Evolutionary conservation across 345 rosid species (phyloP).

Genomic region (Eucalyptus paniculata): DNA sequence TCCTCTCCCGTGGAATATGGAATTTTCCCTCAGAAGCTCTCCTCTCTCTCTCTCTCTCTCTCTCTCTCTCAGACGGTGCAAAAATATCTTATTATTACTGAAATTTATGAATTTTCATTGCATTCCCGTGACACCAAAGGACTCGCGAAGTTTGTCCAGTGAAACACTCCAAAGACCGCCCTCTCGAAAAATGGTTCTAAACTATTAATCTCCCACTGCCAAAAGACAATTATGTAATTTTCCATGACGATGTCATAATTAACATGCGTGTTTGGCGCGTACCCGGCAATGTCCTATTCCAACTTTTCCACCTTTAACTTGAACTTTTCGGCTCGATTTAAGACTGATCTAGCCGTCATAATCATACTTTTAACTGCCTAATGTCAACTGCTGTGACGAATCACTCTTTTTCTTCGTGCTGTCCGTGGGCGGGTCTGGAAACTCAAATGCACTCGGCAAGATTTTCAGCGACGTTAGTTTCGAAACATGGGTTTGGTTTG

Average conservation of each 20-base stretch:
- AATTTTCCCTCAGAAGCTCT: slow-evolving; percentile 1
- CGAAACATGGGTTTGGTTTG: not conserved
- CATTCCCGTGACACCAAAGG: not conserved
- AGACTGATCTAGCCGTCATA: not conserved
- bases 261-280: too few relatives aligned
- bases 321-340: not conserved
- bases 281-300: not conserved
- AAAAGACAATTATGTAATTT: not conserved
- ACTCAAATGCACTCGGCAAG: not conserved
- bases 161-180: not conserved
- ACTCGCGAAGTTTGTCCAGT: not conserved
- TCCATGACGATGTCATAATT: not conserved
- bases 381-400: not conserved
- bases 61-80: not conserved
- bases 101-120: not conserved
- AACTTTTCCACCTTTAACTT: not conserved
- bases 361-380: not conserved
- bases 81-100: not conserved
- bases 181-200: not conserved
- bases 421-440: not conserved
- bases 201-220: not conserved
- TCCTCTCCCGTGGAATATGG: not conserved
- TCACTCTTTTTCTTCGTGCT: not conserved
- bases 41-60: not conserved
- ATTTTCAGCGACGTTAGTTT: not conserved